Evolutionary conservation across 2,329 filamentous ascomycete species (phyloP), one percentile per base, ranked within the genome.

Genomic region (Dothidotthia symphoricarpi): DNA sequence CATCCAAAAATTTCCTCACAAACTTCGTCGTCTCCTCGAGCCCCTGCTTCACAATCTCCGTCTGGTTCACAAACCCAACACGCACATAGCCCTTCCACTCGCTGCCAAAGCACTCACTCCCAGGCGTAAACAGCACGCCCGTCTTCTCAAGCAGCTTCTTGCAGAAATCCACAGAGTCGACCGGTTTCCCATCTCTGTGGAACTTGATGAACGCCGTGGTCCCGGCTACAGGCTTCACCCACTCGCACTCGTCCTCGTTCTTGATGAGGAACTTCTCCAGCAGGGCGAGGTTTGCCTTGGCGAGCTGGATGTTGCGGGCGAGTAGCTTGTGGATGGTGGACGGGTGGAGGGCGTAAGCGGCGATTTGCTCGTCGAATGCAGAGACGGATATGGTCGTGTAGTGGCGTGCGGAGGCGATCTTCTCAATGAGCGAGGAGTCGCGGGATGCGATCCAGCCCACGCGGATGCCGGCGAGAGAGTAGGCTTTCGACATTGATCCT

Each of bases 321-420:
- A 87, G 71, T 2, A 88, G 67, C 9, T 68, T 70, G 46, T 83
- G 74, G n/a, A 88, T 77, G 14, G 84, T 82, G 24, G 73, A 69
- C 2, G 77, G 69, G 9, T 78, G 78, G 6, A 95, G 70, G 0
- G 89, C 88, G 57, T 83, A 91, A 17, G 79, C 77, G 2, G 88
- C 89, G 9, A 95, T 74, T 33, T 79, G 77, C 61, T 95, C 87
- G 61, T 94, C 88, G 6, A 95, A 70, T 57, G 84, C 81, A n/a
- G 85, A 86, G 0, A 94, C 87, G 26, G 84, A 86, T 55, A 94
- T 94, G 16, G 86, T 89, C 3, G 87, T 94, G 70, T 93, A 94
- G 63, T 93, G 84, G 27, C 88, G 75, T 1, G 82, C 82, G 11
- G 71, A 67, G 9, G 83, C 80, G 45, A 86, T 74, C 11, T 75